Evolutionary conservation across 2,329 filamentous ascomycete genomes (phyloP).

Genomic region (Tolypocladium ophioglossoides): DNA sequence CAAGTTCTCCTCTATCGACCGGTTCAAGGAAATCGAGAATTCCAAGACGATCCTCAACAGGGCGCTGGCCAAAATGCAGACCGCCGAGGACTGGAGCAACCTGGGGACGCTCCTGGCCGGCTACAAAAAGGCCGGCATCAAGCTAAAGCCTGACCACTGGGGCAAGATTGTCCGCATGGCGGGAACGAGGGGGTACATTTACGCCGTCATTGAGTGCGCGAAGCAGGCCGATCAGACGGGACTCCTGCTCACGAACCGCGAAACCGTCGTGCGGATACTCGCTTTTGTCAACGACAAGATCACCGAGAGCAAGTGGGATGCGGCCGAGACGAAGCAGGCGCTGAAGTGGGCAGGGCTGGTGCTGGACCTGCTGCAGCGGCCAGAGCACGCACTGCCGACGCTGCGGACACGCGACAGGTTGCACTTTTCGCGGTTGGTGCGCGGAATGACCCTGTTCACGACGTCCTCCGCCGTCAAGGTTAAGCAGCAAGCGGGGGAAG

Average conservation of each 20-base stretch:
- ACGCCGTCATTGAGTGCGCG: constrained; percentile 38
- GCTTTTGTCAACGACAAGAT: constrained; percentile 25
- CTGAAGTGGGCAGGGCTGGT: constrained; percentile 35
- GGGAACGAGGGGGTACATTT: constrained; percentile 28
- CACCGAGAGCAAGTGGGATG: constrained; percentile 22
- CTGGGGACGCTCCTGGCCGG: constrained; percentile 41
- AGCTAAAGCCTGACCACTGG: constrained; percentile 22
- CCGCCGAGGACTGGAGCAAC: constrained; percentile 40
- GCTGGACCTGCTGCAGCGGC: constrained; percentile 36
- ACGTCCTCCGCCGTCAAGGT: constrained; percentile 15
- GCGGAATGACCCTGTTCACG: constrained; percentile 19
- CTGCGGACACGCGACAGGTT: constrained; percentile 8
- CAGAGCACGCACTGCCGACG: constrained; percentile 22
- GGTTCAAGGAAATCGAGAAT: constrained; percentile 29
- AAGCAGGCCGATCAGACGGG: constrained; percentile 35
- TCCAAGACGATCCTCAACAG: constrained; percentile 25
- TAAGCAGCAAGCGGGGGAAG: constrained; percentile 11
- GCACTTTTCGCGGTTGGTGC: constrained; percentile 15
- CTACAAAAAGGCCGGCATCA: constrained; percentile 30
- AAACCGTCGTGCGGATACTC: constrained; percentile 23
- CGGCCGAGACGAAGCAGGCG: constrained; percentile 27
- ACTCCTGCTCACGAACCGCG: constrained; percentile 28
- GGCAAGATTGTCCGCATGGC: constrained; percentile 31
- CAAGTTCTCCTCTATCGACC: constrained; percentile 38
- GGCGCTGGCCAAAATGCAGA: constrained; percentile 35